Percentiles rank a stretch among this genome's conserved stretches.
Evolutionary conservation across 2,329 filamentous ascomycete species (phyloP).

Genomic region (Penicillium sp.): DNA sequence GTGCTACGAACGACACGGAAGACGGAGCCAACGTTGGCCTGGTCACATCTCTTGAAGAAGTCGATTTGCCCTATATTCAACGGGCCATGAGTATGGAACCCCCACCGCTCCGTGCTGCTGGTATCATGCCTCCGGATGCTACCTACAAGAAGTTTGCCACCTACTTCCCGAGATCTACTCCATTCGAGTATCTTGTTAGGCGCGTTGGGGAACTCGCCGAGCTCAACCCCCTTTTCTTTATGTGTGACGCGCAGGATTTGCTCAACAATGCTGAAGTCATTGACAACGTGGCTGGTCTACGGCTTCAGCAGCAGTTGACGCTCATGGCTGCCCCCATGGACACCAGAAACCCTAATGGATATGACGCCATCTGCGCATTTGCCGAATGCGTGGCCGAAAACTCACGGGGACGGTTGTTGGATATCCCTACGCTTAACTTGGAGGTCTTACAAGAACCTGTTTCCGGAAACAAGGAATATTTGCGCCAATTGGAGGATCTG

Average conservation of each 20-base stretch:
- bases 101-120: slow-evolving; percentile 66
- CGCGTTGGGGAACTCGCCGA: slow-evolving; percentile 69
- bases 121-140: slow-evolving; percentile 68
- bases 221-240: slow-evolving; percentile 64
- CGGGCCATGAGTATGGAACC: slow-evolving; percentile 63
- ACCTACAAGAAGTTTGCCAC: slow-evolving; percentile 73
- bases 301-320: slow-evolving; percentile 69
- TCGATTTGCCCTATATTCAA: slow-evolving; percentile 64
- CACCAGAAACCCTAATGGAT: slow-evolving; percentile 47
- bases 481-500: slow-evolving; percentile 69
- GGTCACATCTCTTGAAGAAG: slow-evolving; percentile 73
- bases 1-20: slow-evolving; percentile 14
- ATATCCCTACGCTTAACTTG: slow-evolving; percentile 68
- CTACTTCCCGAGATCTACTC: slow-evolving; percentile 77
- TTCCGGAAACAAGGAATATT: slow-evolving; percentile 52
- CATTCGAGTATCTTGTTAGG: slow-evolving; percentile 77
- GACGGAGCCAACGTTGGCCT: slow-evolving; percentile 56
- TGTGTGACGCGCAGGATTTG: slow-evolving; percentile 64
- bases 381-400: slow-evolving; percentile 69
- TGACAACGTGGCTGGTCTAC: slow-evolving; percentile 65
- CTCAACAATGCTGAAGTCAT: slow-evolving; percentile 71
- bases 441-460: slow-evolving; percentile 65
- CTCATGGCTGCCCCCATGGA: slow-evolving; percentile 70
- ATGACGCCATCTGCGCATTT: slow-evolving; percentile 58
- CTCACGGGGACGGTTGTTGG: slow-evolving; percentile 65